A percentile compares a stretch with the other conserved stretches of the same genome.
These are phyloP conservation scores for Peronospora destructor DNA, from an alignment of 352 stramenopile genomes.

Conservation along the genomic window DNA sequence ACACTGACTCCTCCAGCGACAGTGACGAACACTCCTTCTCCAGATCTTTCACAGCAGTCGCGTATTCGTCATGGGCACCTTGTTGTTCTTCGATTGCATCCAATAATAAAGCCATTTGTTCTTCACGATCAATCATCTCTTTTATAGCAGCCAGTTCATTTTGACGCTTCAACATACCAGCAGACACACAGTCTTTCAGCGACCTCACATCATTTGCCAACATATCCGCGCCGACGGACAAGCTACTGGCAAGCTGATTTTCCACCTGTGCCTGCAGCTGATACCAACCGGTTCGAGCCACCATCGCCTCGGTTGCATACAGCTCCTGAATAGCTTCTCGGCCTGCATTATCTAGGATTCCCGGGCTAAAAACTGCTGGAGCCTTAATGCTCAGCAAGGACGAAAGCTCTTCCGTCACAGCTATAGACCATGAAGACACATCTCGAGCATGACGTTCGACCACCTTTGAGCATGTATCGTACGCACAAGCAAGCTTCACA, in stretches of 20 bases:
- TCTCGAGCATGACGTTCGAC: slow-evolving; percentile 44
- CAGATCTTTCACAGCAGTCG: slow-evolving; percentile 42
- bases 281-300: slow-evolving; percentile 51
- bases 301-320: slow-evolving; percentile 36
- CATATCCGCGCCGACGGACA: slow-evolving; percentile 28
- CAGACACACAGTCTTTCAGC: slow-evolving; percentile 35
- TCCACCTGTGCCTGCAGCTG: slow-evolving; percentile 61
- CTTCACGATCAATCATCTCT: slow-evolving; percentile 64
- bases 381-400: slow-evolving; percentile 44
- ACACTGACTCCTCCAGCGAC: slow-evolving; percentile 56
- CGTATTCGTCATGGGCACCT: slow-evolving; percentile 52
- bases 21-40: slow-evolving; percentile 56
- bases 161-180: slow-evolving; percentile 35
- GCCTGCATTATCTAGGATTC: slow-evolving; percentile 26
- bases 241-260: slow-evolving; percentile 34
- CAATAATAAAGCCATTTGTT: slow-evolving; percentile 56
- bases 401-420: slow-evolving; percentile 39
- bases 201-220: slow-evolving; percentile 40
- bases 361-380: slow-evolving; percentile 35
- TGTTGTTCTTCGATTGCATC: slow-evolving; percentile 81
- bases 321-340: slow-evolving; percentile 41
- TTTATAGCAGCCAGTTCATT: slow-evolving; percentile 51
- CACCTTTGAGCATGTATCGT: slow-evolving; percentile 35
- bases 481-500: slow-evolving; percentile 35
- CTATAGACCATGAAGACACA: slow-evolving; percentile 39